phyloP scores from a whole-genome alignment of 306 rosid species.

The Vigna mungo region DNA sequence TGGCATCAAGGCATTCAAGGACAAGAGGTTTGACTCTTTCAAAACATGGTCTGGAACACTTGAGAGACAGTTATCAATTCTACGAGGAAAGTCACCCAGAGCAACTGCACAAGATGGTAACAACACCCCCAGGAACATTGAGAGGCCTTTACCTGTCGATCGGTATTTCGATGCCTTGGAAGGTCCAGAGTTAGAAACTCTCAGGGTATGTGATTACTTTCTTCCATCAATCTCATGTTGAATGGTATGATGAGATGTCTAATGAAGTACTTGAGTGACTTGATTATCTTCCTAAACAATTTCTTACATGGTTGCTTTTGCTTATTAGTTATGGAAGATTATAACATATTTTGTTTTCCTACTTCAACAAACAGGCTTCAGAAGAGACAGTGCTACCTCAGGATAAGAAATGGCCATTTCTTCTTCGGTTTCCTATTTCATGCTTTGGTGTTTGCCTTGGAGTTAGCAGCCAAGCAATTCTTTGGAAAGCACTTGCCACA shows the following conservation, averaged over 20 bases:
- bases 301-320: neutral
- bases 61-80: slow-evolving; percentile 70
- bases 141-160: slow-evolving; percentile 60
- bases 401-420: slow-evolving; percentile 84
- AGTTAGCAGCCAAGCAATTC: slow-evolving; percentile 87
- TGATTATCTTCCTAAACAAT: too few species aligned
- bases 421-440: slow-evolving; percentile 77
- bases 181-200: slow-evolving; percentile 78
- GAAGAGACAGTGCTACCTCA: slow-evolving; percentile 86
- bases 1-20: slow-evolving; percentile 49
- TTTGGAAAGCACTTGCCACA: slow-evolving; percentile 82
- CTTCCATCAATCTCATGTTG: neutral
- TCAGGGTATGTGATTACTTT: slow-evolving; percentile 58
- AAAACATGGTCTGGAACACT: slow-evolving; percentile 84
- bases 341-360: slow-evolving; percentile 26
- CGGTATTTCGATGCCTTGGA: slow-evolving; percentile 76
- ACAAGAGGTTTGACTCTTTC: slow-evolving; percentile 76
- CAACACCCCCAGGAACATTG: slow-evolving; percentile 40
- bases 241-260: too few species aligned
- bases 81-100: slow-evolving; percentile 62
- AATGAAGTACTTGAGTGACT: too few species aligned
- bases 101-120: slow-evolving; percentile 39
- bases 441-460: slow-evolving; percentile 90
- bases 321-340: slow-evolving; percentile 4
- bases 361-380: slow-evolving; percentile 67